Evolutionary conservation across 306 rosid genomes (phyloP), one percentile per base, ranked within the genome.

Genomic region (Arachis hypogaea): DNA sequence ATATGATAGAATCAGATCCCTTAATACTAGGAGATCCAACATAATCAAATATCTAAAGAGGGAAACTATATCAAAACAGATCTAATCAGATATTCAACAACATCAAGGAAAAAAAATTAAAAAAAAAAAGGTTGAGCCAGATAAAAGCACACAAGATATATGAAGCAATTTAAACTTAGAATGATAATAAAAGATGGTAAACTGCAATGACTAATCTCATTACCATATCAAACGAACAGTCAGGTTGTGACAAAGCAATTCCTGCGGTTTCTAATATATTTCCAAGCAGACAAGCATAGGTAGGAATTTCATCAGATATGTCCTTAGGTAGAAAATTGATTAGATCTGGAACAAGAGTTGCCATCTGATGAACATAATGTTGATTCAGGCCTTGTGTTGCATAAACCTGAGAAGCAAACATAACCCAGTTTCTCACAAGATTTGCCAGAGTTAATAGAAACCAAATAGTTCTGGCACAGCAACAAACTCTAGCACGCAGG

Each of bases 251-350:
- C 68, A 94, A 74, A 78, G 93, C 88, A 72, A 81, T 73, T 63
- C 92, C 90, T 22, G 93, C 90, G 77, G 88, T 83, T 88, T 94
- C 96, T 69, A 94, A 75, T 68, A 92, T 81, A 85, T 94, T 94
- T 74, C 97, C 99, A 81, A 94, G 91, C 75, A 94, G 91, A 82
- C 99, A 94, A 60, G 95, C 99, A 84, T 89, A 87, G 75, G 92
- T 85, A 77, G 99, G 97, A 74, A 85, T 80, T 69, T 89, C 95
- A 50, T 80, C 74, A n/a, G 97, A 84, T 73, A 89, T 79, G 82
- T 89, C 86, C 77, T 80, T 87, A 11, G 99, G 96, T 44, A 94
- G 97, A 62, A 82, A 75, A 77, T 72, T 77, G 78, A 81, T 87
- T 73, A 85, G 83, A 74, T 83, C 84, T 73, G 87, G 86, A 85